phyloP scores from a whole-genome alignment of 2,329 filamentous ascomycete genomes.

The Ophiostoma angusticollis region DNA sequence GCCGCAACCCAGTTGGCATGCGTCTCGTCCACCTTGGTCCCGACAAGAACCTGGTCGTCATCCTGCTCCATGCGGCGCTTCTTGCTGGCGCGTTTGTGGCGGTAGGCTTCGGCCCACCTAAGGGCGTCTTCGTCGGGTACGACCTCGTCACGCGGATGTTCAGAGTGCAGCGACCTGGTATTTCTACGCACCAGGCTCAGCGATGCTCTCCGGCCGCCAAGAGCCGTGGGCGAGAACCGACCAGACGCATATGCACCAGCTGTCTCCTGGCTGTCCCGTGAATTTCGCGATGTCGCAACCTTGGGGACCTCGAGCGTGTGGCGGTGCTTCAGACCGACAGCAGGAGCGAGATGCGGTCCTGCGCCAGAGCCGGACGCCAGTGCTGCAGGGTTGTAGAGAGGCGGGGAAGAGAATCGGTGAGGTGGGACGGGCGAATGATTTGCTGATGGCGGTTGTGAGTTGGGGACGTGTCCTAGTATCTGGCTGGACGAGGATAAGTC shows the following conservation, averaged over 20 bases:
- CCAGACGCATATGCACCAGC: slow-evolving; percentile 50
- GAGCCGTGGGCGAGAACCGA: slow-evolving; percentile 59
- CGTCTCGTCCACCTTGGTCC: slow-evolving; percentile 93
- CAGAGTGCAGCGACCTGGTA: slow-evolving; percentile 76
- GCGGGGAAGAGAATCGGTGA: slow-evolving; percentile 54
- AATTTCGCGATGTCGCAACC: slow-evolving; percentile 45
- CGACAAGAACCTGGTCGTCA: slow-evolving; percentile 87
- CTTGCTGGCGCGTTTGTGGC: slow-evolving; percentile 82
- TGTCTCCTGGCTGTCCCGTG: slow-evolving; percentile 58
- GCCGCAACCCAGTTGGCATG: slow-evolving; percentile 96
- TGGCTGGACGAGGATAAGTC: neutral
- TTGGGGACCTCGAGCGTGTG: slow-evolving; percentile 84
- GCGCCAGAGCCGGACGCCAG: slow-evolving; percentile 18
- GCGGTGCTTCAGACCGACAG: slow-evolving; percentile 57
- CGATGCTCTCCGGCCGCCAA: slow-evolving; percentile 62
- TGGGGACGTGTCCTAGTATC: neutral
- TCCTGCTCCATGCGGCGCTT: slow-evolving; percentile 71
- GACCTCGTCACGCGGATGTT: slow-evolving; percentile 71
- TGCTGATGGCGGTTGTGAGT: neutral
- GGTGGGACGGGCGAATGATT: slow-evolving; percentile 17
- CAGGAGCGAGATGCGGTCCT: slow-evolving; percentile 38
- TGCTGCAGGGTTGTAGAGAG: slow-evolving; percentile 35
- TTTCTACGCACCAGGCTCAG: slow-evolving; percentile 66
- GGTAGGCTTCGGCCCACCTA: slow-evolving; percentile 84
- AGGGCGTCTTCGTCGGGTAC: slow-evolving; percentile 80